Percentiles rank a stretch among this genome's conserved stretches.
Conservation (phyloP, 2,329 filamentous ascomycete species). For the Penicillium sp. region DNA sequence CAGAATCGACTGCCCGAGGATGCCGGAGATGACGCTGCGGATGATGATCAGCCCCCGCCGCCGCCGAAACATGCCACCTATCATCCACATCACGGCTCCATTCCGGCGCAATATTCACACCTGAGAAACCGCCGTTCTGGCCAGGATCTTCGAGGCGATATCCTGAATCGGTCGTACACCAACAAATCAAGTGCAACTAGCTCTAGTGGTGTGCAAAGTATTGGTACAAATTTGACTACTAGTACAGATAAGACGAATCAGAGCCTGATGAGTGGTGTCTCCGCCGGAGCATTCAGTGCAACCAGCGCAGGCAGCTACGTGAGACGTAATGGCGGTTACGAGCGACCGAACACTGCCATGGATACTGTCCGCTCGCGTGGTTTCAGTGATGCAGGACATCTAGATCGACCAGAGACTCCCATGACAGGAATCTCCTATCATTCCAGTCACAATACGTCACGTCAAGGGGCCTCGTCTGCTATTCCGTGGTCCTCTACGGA, state of each 20-base stretch:
- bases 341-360: slow-evolving; percentile 47
- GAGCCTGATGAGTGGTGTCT: slow-evolving; percentile 90
- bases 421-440: slow-evolving; percentile 84
- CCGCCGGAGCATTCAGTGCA: slow-evolving; percentile 85
- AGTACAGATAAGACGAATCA: slow-evolving; percentile 75
- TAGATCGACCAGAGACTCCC: slow-evolving; percentile 50
- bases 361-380: slow-evolving; percentile 40
- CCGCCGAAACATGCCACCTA: slow-evolving; percentile 56
- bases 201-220: slow-evolving; percentile 68
- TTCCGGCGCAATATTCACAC: slow-evolving; percentile 38
- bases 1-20: slow-evolving; percentile 42
- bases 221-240: slow-evolving; percentile 60
- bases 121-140: slow-evolving; percentile 51
- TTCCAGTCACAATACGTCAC: slow-evolving; percentile 70
- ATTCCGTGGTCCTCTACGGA: slow-evolving; percentile 54
- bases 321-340: slow-evolving; percentile 54
- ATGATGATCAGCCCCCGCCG: slow-evolving; percentile 57
- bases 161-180: slow-evolving; percentile 75
- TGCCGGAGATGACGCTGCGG: slow-evolving; percentile 52
- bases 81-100: slow-evolving; percentile 44
- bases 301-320: slow-evolving; percentile 94
- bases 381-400: slow-evolving; percentile 37
- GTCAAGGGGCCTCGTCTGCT: slow-evolving; percentile 60
- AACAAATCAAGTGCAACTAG: slow-evolving; percentile 83
- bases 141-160: slow-evolving; percentile 69